Percentiles rank a stretch among this genome's conserved stretches.
phyloP scores from a whole-genome alignment of 2,329 filamentous ascomycete species.

The Corinectria fuckeliana region DNA sequence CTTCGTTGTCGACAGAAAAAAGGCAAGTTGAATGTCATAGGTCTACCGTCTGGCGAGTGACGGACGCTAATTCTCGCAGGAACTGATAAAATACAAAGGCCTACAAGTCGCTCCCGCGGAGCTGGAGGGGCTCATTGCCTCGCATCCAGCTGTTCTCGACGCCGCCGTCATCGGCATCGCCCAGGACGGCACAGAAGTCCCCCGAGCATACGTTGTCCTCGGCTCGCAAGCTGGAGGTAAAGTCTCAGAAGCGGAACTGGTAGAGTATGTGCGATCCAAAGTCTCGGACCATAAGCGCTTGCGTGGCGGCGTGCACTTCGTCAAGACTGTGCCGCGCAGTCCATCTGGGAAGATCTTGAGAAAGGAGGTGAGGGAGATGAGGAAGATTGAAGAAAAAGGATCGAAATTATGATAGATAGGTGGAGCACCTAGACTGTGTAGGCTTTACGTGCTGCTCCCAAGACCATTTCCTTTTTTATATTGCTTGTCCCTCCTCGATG shows the following conservation, averaged over 20 bases:
- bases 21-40: constrained; percentile 48
- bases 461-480: too few species aligned
- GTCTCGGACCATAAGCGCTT: constrained; percentile 67
- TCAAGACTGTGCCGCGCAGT: constrained; percentile 72
- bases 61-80: constrained; percentile 46
- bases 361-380: constrained; percentile 45
- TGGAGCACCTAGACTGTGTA: neutral
- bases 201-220: constrained; percentile 50
- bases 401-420: neutral
- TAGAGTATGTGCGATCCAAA: constrained; percentile 33
- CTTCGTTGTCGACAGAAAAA: constrained; percentile 82
- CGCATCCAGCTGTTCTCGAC: constrained; percentile 55
- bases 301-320: constrained; percentile 71
- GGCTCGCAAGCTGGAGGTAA: constrained; percentile 30
- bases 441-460: neutral
- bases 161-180: constrained; percentile 68
- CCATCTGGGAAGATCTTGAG: constrained; percentile 57
- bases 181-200: constrained; percentile 53
- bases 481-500: too few species aligned
- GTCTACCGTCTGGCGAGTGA: neutral
- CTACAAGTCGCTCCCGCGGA: constrained; percentile 73
- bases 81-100: constrained; percentile 64
- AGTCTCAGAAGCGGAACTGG: constrained; percentile 36
- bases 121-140: constrained; percentile 56
- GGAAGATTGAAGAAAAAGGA: constrained; percentile 29